These are phyloP conservation scores for Aleurites moluccanus DNA, from an alignment of 441 rosid genomes.

Conservation along the genomic window DNA sequence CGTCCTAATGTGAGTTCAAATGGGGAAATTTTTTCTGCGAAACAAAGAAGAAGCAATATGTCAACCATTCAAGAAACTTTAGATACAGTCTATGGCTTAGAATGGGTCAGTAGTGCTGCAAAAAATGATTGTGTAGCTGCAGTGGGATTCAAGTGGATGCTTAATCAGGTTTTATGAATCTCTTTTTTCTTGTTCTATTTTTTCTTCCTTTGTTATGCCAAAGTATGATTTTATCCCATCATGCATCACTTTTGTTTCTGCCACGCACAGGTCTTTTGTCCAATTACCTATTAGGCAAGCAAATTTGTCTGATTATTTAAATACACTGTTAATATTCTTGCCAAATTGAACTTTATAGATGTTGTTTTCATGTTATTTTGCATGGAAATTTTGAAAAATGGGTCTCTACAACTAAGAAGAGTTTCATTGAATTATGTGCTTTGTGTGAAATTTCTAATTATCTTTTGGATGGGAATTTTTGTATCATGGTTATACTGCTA, in stretches of 20 bases:
- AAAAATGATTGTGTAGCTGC: constrained; percentile 13
- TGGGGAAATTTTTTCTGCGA: no score
- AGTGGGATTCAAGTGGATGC: constrained; percentile 18
- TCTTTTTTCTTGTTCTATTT: background rate
- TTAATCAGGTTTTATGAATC: constrained; percentile 10
- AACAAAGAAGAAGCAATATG: constrained; percentile 5
- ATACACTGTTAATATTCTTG: no score
- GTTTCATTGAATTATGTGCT: background rate
- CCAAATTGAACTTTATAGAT: no score
- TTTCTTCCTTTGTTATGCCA: background rate
- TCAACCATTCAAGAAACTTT: constrained; percentile 1
- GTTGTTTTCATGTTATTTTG: background rate
- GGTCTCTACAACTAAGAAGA: background rate
- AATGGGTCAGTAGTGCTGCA: constrained; percentile 10
- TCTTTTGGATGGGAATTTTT: no score
- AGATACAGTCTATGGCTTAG: constrained; percentile 6
- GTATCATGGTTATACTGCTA: no score
- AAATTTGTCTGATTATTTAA: no score
- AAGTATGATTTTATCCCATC: background rate
- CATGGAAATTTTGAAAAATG: background rate
- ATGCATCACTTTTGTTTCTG: background rate
- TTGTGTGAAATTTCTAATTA: no score
- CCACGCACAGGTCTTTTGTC: no score
- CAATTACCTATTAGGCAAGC: no score
- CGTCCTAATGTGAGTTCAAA: no score